Evolutionary conservation across 345 rosid genomes (phyloP), one percentile per base, ranked within the genome.

Genomic region (Gossypium australe): DNA sequence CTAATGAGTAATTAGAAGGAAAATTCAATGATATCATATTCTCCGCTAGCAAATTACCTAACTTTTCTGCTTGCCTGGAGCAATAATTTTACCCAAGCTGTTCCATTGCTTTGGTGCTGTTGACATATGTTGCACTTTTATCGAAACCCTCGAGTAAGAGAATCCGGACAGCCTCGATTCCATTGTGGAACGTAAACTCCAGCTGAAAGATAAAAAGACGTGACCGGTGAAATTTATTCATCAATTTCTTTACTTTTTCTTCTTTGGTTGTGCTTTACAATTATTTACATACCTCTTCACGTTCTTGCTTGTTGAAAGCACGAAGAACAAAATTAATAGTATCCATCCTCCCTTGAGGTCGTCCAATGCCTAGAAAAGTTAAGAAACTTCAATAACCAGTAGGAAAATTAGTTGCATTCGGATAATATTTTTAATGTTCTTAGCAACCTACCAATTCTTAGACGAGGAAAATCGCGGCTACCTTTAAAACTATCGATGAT

Each of bases 311-410:
- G 47, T 66, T 86, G 82, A 95, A 93, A 25, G 90, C 87, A 13
- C 89, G 88, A 41, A 95, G 86, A 72, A 95, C 99, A 77, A 83
- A 90, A 78, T 72, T 89, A 20, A 77, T 85, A n/a, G 93, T 56
- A 78, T 90, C 91, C 94, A 91, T 95, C 85, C 85, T 93, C 64
- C 99, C 99, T 62, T 93, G 97, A 68, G 99, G 99, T 48, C 97
- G 87, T 55, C 99, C 99, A 17, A 91, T 95, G 51, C 99, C 99
- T 95, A 60, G 57, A 80, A 76, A 73, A 62, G 65, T 82, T 77
- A 55, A 62, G 14, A 7, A 22, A 60, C 52, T 59, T 48, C 34
- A 62, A 18, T 52, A 12, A 65, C 57, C 10, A 6, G 18, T 12
- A 68, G 17, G 3, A 18, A 75, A 73, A 62, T 20, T 61, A n/a